Conservation (phyloP, 768 basidiomycete species). For the Stropharia rugosoannulata region DNA sequence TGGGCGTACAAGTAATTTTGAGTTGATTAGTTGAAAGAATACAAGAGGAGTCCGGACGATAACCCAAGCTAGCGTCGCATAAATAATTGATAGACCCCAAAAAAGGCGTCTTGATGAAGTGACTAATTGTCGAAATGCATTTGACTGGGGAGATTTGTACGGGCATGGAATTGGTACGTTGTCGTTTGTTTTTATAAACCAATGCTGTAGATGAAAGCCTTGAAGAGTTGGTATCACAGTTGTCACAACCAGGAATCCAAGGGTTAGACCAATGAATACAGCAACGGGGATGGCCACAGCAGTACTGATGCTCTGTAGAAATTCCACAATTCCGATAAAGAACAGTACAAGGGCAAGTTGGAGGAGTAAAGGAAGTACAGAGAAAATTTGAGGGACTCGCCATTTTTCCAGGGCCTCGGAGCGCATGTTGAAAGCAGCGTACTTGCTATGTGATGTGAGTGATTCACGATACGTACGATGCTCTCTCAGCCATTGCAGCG, state of each 20-base stretch:
- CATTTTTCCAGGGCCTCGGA: slow-evolving; percentile 15
- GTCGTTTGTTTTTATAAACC: not conserved
- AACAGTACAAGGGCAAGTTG: slow-evolving; percentile 13
- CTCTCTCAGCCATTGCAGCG: slow-evolving; percentile 18
- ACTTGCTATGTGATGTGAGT: slow-evolving; percentile 5
- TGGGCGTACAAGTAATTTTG: no score
- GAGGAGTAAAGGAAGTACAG: slow-evolving; percentile 14
- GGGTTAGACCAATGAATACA: slow-evolving; percentile 6
- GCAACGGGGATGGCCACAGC: slow-evolving; percentile 11
- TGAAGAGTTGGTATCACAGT: slow-evolving; percentile 15
- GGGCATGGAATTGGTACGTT: slow-evolving; percentile 12
- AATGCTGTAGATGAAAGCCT: slow-evolving; percentile 5
- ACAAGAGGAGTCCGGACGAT: no score
- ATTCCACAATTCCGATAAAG: slow-evolving; percentile 15
- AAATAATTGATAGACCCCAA: no score
- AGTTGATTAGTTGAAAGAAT: no score
- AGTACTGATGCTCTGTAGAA: slow-evolving; percentile 8
- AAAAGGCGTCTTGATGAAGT: not conserved
- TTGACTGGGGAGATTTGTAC: slow-evolving; percentile 16
- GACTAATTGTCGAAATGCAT: slow-evolving; percentile 9
- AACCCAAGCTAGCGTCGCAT: no score
- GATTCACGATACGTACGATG: slow-evolving; percentile 6
- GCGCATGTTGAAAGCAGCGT: slow-evolving; percentile 12
- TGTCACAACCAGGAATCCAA: slow-evolving; percentile 10
- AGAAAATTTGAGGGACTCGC: slow-evolving; percentile 15